Percentiles rank a stretch among this genome's conserved stretches.
phyloP scores from a whole-genome alignment of 345 rosid species.

The Linum lewisii region DNA sequence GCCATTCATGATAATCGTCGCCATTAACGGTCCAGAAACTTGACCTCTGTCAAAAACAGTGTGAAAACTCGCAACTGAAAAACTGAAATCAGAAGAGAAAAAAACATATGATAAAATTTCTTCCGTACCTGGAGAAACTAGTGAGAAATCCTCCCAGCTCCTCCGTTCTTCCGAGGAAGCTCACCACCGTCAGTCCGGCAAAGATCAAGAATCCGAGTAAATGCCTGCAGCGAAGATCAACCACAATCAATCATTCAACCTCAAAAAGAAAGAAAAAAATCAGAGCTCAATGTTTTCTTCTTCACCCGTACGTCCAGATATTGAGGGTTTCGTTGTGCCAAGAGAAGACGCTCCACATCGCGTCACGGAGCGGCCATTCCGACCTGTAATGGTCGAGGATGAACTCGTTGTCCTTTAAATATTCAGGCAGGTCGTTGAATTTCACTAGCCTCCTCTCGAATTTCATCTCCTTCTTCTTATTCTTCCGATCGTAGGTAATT shows the following conservation, averaged over 20 bases:
- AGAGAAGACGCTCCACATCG: slow-evolving; percentile 59
- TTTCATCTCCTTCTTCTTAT: slow-evolving; percentile 13
- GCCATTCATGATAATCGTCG: slow-evolving; percentile 18
- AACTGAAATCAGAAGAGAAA: not conserved
- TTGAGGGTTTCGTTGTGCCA: slow-evolving; percentile 97
- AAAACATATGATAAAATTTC: not conserved
- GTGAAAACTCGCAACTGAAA: too few relatives aligned
- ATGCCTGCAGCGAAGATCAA: slow-evolving; percentile 37
- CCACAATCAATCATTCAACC: not conserved
- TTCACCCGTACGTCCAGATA: slow-evolving; percentile 71
- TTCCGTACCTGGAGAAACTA: slow-evolving; percentile 43
- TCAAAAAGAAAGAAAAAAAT: too few relatives aligned
- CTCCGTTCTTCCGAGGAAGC: slow-evolving; percentile 37
- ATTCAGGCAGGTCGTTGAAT: slow-evolving; percentile 75
- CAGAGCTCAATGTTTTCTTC: not conserved
- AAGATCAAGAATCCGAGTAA: slow-evolving; percentile 67
- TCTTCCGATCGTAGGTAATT: not conserved
- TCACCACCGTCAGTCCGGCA: slow-evolving; percentile 48
- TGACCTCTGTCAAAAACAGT: slow-evolving; percentile 26
- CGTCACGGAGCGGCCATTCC: slow-evolving; percentile 83
- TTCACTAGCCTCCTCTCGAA: slow-evolving; percentile 50
- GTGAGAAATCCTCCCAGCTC: slow-evolving; percentile 45
- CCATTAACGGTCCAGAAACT: slow-evolving; percentile 42
- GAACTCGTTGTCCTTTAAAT: slow-evolving; percentile 76
- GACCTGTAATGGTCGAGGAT: slow-evolving; percentile 82